phyloP scores from a whole-genome alignment of 2,329 filamentous ascomycete genomes.

The Fusarium pseudoanthophilum region DNA sequence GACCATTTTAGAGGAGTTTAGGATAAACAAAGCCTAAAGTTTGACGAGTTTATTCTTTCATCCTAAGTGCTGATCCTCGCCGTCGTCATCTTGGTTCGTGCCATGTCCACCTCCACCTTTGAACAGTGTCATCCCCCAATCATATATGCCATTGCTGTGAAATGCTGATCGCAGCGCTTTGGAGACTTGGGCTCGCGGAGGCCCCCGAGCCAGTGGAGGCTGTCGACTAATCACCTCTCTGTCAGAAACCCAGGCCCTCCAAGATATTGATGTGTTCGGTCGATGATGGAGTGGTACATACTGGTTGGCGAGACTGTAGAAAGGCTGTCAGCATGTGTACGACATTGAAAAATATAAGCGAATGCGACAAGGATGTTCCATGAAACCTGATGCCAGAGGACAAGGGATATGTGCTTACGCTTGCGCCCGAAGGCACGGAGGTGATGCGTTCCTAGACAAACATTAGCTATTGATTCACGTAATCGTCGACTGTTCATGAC shows the following conservation, averaged over 20 bases:
- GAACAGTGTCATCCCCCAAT: background rate
- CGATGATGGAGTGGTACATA: background rate
- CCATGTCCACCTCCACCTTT: background rate
- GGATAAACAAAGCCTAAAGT: background rate
- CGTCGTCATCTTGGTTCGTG: background rate
- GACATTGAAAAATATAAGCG: background rate
- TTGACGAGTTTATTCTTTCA: background rate
- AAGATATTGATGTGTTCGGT: too few species aligned
- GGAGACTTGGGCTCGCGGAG: background rate
- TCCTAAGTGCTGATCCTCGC: too few species aligned
- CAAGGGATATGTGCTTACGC: background rate
- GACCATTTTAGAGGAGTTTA: background rate
- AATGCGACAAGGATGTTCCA: background rate
- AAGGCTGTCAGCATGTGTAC: background rate
- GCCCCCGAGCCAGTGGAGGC: background rate
- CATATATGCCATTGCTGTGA: background rate
- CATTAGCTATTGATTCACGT: background rate
- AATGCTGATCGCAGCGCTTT: background rate
- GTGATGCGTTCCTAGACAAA: rapidly evolving
- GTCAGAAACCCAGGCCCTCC: background rate
- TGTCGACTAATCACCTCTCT: background rate
- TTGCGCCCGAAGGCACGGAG: rapidly evolving
- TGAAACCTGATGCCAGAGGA: background rate
- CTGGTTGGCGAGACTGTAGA: rapidly evolving
- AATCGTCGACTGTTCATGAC: background rate